A percentile compares a stretch with the other conserved stretches of the same genome.
phyloP scores from a whole-genome alignment of 2,329 filamentous ascomycete genomes.

The Rutstroemia sp. region DNA sequence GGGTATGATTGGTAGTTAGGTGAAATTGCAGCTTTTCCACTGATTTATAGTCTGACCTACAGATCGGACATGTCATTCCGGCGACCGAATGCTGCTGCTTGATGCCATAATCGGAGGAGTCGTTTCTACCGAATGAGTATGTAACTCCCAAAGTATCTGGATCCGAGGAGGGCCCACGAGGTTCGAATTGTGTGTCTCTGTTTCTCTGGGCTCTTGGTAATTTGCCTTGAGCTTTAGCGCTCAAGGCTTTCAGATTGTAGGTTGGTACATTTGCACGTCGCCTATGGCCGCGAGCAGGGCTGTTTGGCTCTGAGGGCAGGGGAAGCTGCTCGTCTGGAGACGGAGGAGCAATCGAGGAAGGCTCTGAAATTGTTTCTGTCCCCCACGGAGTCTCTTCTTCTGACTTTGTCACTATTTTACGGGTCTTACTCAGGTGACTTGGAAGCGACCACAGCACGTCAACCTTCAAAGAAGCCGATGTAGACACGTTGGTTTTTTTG shows the following conservation, averaged over 20 bases:
- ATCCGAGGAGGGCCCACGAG: constrained; percentile 11
- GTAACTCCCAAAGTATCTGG: constrained; percentile 21
- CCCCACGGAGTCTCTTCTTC: not conserved
- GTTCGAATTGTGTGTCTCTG: constrained; percentile 22
- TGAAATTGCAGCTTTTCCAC: constrained; percentile 22
- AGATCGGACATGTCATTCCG: constrained; percentile 24
- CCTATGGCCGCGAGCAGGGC: constrained; percentile 18
- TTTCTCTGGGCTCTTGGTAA: constrained; percentile 39
- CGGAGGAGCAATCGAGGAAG: not conserved
- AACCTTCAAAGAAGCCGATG: constrained; percentile 11
- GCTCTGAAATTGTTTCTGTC: not conserved
- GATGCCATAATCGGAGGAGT: constrained; percentile 15
- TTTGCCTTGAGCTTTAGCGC: constrained; percentile 48
- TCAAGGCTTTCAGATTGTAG: constrained; percentile 54
- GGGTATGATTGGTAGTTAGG: constrained; percentile 19
- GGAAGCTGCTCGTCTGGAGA: constrained; percentile 5
- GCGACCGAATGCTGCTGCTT: constrained; percentile 17
- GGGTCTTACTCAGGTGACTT: constrained; percentile 7
- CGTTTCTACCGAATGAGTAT: constrained; percentile 20
- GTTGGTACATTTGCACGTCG: constrained; percentile 25
- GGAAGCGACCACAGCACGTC: constrained; percentile 21
- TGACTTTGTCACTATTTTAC: not conserved
- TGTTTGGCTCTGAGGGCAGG: constrained; percentile 10
- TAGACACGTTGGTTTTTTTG: constrained; percentile 4
- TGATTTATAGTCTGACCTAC: constrained; percentile 10